Evolutionary conservation across 331 rosid species (phyloP).

Genomic region (Spiraea crenata): DNA sequence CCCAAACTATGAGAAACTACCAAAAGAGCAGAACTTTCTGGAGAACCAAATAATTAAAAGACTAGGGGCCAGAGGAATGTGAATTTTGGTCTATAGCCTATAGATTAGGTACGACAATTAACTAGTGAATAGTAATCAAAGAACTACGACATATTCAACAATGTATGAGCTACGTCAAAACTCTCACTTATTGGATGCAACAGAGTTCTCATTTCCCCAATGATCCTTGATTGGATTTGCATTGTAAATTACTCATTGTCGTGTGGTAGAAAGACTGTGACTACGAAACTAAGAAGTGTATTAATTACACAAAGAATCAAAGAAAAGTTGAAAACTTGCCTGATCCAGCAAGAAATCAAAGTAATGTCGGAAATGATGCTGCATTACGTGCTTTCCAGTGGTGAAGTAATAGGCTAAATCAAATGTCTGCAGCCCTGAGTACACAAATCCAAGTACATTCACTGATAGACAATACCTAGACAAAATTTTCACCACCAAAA

Average conservation of each 20-base stretch:
- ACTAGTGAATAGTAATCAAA: too few relatives aligned
- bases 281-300: neutral
- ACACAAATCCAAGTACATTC: slow-evolving; percentile 64
- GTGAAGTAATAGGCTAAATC: slow-evolving; percentile 43
- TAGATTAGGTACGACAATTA: slow-evolving; percentile 30
- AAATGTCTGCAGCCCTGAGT: slow-evolving; percentile 56
- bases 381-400: slow-evolving; percentile 40
- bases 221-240: too few relatives aligned
- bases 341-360: slow-evolving; percentile 73
- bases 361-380: slow-evolving; percentile 39
- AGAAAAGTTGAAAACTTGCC: slow-evolving; percentile 34
- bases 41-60: slow-evolving; percentile 14
- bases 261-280: too few relatives aligned
- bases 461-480: slow-evolving; percentile 60
- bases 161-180: too few relatives aligned
- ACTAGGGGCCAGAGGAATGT: neutral
- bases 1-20: neutral
- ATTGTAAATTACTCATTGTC: too few relatives aligned
- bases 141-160: too few relatives aligned
- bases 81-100: neutral
- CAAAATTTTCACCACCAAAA: slow-evolving; percentile 12
- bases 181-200: too few relatives aligned
- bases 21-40: neutral
- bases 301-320: neutral
- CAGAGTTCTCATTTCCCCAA: too few relatives aligned